Percentiles rank a stretch among this genome's conserved stretches.
Conservation (phyloP, 2,329 filamentous ascomycete genomes). For the Neocucurbitaria cava region DNA sequence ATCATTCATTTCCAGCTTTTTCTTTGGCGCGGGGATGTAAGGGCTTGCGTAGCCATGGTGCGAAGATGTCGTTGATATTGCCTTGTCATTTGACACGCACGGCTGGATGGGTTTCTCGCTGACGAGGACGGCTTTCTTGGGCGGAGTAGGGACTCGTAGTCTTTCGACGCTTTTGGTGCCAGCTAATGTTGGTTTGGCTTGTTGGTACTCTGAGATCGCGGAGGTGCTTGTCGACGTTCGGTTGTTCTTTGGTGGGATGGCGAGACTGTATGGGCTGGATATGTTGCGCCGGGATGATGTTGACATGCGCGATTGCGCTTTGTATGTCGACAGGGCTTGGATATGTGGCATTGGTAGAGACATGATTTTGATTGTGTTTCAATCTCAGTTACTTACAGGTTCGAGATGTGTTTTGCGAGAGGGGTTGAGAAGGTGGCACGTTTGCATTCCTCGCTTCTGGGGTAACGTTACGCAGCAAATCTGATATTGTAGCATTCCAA, state of each 20-base stretch:
- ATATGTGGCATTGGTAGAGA: slow-evolving; percentile 6
- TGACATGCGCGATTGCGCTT: not conserved
- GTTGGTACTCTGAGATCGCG: slow-evolving; percentile 5
- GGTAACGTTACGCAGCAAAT: not conserved
- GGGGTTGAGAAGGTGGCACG: not conserved
- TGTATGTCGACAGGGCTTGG: slow-evolving; percentile 4
- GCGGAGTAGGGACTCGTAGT: not conserved
- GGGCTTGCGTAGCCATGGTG: not conserved
- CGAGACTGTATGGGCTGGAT: slow-evolving; percentile 24
- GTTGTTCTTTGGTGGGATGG: slow-evolving; percentile 9
- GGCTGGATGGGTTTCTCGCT: slow-evolving; percentile 9
- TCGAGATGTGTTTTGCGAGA: not conserved
- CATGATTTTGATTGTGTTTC: not conserved
- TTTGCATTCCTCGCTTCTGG: not conserved
- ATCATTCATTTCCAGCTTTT: slow-evolving; percentile 13
- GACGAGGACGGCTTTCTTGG: slow-evolving; percentile 11
- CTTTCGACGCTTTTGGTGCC: not conserved
- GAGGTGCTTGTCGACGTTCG: slow-evolving; percentile 4
- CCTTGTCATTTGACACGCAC: not conserved
- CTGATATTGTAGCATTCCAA: not conserved
- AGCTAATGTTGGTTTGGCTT: not conserved
- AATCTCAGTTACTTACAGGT: not conserved
- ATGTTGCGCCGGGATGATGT: slow-evolving; percentile 10
- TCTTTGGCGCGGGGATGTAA: not conserved
- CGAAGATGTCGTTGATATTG: not conserved